These are phyloP conservation scores for Singerocomus inundabilis DNA, from an alignment of 1,284 basidiomycete species.

Conservation along the genomic window DNA sequence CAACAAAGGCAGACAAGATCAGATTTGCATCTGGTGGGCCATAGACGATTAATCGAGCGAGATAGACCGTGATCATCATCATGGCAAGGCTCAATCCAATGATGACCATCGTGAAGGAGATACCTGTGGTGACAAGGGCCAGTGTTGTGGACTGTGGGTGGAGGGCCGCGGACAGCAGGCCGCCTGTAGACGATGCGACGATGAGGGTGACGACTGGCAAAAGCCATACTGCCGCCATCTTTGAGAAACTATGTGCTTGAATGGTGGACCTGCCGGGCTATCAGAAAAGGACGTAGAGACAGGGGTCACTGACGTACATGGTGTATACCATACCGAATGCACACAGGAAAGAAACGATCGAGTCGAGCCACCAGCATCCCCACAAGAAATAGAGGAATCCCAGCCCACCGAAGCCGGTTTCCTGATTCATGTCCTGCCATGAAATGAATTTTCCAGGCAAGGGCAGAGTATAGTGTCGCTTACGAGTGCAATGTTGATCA, in stretches of 20 bases:
- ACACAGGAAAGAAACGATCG: slow-evolving; percentile 44
- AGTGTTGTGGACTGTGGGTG: slow-evolving; percentile 38
- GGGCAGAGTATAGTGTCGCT: slow-evolving; percentile 32
- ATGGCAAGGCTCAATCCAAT: slow-evolving; percentile 51
- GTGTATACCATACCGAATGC: slow-evolving; percentile 56
- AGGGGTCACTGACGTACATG: slow-evolving; percentile 41
- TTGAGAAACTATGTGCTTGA: slow-evolving; percentile 48
- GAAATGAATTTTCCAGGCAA: neutral
- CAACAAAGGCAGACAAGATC: slow-evolving; percentile 53
- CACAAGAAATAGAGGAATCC: slow-evolving; percentile 52
- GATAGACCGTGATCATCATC: slow-evolving; percentile 46
- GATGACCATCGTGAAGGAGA: slow-evolving; percentile 50
- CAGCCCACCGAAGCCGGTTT: slow-evolving; percentile 42
- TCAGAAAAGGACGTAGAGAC: neutral
- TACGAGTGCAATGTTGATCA: slow-evolving; percentile 48
- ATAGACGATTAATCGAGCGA: slow-evolving; percentile 40
- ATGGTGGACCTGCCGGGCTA: slow-evolving; percentile 44
- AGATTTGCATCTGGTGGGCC: slow-evolving; percentile 42
- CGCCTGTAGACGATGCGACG: slow-evolving; percentile 60
- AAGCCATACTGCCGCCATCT: slow-evolving; percentile 54
- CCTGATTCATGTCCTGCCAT: slow-evolving; percentile 30
- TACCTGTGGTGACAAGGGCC: slow-evolving; percentile 50
- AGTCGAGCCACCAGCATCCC: slow-evolving; percentile 65
- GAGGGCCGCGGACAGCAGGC: slow-evolving; percentile 48
- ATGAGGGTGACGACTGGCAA: slow-evolving; percentile 62